Evolutionary conservation across 305 asterid species (phyloP).

Genomic region (Striga hermonthica): DNA sequence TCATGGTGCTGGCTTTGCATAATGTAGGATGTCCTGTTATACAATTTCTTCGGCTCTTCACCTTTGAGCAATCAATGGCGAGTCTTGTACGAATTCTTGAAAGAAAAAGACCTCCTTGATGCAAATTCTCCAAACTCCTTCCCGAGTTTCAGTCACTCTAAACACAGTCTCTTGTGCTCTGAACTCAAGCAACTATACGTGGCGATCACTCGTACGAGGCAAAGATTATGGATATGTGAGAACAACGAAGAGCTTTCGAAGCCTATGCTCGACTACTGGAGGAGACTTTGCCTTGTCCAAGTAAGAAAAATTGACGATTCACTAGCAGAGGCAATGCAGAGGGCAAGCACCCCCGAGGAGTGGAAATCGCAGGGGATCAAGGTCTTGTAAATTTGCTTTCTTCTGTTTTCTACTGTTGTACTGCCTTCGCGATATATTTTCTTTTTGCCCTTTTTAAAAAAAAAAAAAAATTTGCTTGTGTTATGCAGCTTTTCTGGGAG

Average conservation of each 20-base stretch:
- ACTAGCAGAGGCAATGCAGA: slow-evolving; percentile 57
- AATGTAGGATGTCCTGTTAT: slow-evolving; percentile 63
- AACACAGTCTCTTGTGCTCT: slow-evolving; percentile 62
- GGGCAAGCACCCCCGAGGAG: slow-evolving; percentile 69
- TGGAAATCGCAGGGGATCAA: slow-evolving; percentile 67
- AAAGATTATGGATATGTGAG: slow-evolving; percentile 78
- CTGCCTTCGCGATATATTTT: background rate
- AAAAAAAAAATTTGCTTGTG: no score
- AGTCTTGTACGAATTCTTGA: slow-evolving; percentile 60
- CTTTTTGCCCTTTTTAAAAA: no score
- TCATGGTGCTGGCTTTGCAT: slow-evolving; percentile 6
- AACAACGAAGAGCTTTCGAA: slow-evolving; percentile 43
- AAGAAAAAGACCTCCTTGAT: slow-evolving; percentile 44
- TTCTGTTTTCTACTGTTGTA: background rate
- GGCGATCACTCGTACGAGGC: slow-evolving; percentile 69
- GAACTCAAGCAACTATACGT: slow-evolving; percentile 71
- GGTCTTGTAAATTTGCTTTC: slow-evolving; percentile 38
- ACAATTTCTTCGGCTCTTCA: slow-evolving; percentile 68
- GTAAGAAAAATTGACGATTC: slow-evolving; percentile 53
- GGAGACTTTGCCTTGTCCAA: slow-evolving; percentile 54
- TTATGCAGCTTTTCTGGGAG: slow-evolving; percentile 62
- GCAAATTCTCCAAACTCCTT: slow-evolving; percentile 37
- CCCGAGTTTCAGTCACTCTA: slow-evolving; percentile 50
- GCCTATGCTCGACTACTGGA: slow-evolving; percentile 76
- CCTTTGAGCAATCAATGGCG: slow-evolving; percentile 67